Evolutionary conservation across 805 yeast species (phyloP).

Genomic region (Tetrapisispora nanseiensis): DNA sequence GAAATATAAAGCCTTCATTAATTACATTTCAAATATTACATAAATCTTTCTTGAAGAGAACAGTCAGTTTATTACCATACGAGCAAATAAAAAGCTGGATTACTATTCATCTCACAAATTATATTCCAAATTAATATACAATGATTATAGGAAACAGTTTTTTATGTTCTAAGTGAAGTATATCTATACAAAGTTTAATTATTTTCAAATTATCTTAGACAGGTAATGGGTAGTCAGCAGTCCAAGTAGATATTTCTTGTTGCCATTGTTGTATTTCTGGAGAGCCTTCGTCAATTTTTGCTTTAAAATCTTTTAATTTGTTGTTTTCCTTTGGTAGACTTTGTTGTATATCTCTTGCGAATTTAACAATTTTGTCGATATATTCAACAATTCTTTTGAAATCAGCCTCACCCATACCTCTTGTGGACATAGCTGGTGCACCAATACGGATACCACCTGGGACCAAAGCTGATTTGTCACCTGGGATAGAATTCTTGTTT

Average conservation of each 20-base stretch:
- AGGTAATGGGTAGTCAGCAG: constrained; percentile 71
- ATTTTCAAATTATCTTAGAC: neutral
- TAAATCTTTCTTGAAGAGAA: too few species aligned
- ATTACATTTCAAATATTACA: too few species aligned
- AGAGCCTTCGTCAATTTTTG: constrained; percentile 60
- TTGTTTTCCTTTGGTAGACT: constrained; percentile 85
- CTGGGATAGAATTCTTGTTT: constrained; percentile 96
- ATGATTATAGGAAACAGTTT: too few species aligned
- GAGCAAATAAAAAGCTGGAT: too few species aligned
- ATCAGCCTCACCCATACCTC: constrained; percentile 87
- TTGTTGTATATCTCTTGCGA: constrained; percentile 67
- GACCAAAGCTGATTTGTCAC: constrained; percentile 91
- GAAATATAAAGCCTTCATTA: too few species aligned
- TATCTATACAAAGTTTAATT: neutral
- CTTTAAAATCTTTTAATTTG: constrained; percentile 93
- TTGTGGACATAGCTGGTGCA: constrained; percentile 97
- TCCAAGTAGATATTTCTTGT: constrained; percentile 81
- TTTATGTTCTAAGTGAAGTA: neutral
- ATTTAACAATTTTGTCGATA: constrained; percentile 70
- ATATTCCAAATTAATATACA: neutral
- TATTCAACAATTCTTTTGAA: constrained; percentile 70
- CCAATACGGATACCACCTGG: constrained; percentile 98
- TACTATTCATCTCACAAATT: neutral
- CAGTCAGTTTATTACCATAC: too few species aligned
- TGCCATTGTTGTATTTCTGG: constrained; percentile 59